Percentiles rank a stretch among this genome's conserved stretches.
Evolutionary conservation across 345 rosid genomes (phyloP).

Genomic region (Pugionium cornutum): DNA sequence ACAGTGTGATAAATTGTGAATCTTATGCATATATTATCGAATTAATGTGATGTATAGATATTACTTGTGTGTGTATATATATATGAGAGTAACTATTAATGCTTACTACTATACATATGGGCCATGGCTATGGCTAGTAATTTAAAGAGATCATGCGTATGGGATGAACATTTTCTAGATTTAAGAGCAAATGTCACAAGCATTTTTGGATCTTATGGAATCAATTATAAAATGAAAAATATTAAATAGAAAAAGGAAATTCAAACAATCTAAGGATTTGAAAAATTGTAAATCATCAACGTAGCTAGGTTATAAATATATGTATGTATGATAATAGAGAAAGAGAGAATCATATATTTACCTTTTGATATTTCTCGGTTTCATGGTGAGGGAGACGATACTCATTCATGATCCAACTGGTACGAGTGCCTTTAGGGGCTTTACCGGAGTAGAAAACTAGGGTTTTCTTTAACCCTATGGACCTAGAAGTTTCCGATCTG

Average conservation of each 20-base stretch:
- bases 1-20: slow-evolving; percentile 23
- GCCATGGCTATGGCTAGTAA: slow-evolving; percentile 40
- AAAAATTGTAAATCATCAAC: slow-evolving; percentile 26
- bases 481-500: slow-evolving; percentile 64
- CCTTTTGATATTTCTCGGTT: slow-evolving; percentile 91
- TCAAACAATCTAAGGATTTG: slow-evolving; percentile 25
- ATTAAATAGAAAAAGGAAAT: slow-evolving; percentile 4
- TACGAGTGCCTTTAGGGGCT: slow-evolving; percentile 96
- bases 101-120: slow-evolving; percentile 33
- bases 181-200: slow-evolving; percentile 29
- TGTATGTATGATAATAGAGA: too few relatives aligned
- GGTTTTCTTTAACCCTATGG: slow-evolving; percentile 98
- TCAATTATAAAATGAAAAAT: slow-evolving; percentile 7
- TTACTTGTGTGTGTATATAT: slow-evolving; percentile 8
- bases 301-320: slow-evolving; percentile 31
- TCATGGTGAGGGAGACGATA: slow-evolving; percentile 97
- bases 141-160: slow-evolving; percentile 42
- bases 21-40: too few relatives aligned
- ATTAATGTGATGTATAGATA: slow-evolving; percentile 27
- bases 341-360: too few relatives aligned
- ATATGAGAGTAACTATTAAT: slow-evolving; percentile 33
- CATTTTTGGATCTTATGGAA: slow-evolving; percentile 11
- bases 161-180: slow-evolving; percentile 38
- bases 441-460: slow-evolving; percentile 98
- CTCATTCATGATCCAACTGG: slow-evolving; percentile 99